These are phyloP conservation scores for Penicillium sp. DNA, from an alignment of 2,329 filamentous ascomycete genomes.

Conservation along the genomic window DNA sequence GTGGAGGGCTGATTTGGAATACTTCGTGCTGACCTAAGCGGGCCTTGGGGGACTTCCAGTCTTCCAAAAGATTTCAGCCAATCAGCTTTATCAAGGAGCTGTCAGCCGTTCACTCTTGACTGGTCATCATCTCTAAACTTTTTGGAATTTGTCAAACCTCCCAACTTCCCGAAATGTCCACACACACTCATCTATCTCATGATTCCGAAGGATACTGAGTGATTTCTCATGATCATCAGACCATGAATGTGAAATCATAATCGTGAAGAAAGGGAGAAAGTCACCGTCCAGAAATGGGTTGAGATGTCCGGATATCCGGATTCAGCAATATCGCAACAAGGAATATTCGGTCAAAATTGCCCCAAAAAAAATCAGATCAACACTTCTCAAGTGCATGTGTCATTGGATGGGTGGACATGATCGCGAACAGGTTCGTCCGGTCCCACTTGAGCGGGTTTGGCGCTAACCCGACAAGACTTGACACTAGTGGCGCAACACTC, in stretches of 20 bases:
- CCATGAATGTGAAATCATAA: slow-evolving; percentile 8
- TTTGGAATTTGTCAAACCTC: not conserved
- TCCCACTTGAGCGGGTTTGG: slow-evolving; percentile 1
- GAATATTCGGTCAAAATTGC: not conserved
- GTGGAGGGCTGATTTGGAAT: slow-evolving; percentile 14
- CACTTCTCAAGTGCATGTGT: slow-evolving; percentile 1
- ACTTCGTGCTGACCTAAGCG: slow-evolving; percentile 5
- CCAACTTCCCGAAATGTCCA: not conserved
- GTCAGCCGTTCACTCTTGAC: not conserved
- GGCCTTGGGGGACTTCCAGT: not conserved
- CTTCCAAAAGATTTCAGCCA: not conserved
- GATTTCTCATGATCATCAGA: slow-evolving; percentile 1
- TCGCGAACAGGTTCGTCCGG: slow-evolving; percentile 8
- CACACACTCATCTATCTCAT: not conserved
- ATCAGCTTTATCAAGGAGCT: not conserved
- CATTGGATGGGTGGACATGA: slow-evolving; percentile 4
- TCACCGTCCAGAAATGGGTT: not conserved
- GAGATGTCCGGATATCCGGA: not conserved
- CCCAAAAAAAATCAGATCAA: not conserved
- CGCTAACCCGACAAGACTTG: slow-evolving; percentile 1
- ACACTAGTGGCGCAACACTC: slow-evolving; percentile 11
- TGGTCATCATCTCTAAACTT: not conserved
- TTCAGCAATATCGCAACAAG: slow-evolving; percentile 6
- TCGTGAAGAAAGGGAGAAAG: not conserved
- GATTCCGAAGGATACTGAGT: not conserved